Evolutionary conservation across 2,329 filamentous ascomycete species (phyloP), one percentile per base, ranked within the genome.

Genomic region (Xylaria arbuscula): DNA sequence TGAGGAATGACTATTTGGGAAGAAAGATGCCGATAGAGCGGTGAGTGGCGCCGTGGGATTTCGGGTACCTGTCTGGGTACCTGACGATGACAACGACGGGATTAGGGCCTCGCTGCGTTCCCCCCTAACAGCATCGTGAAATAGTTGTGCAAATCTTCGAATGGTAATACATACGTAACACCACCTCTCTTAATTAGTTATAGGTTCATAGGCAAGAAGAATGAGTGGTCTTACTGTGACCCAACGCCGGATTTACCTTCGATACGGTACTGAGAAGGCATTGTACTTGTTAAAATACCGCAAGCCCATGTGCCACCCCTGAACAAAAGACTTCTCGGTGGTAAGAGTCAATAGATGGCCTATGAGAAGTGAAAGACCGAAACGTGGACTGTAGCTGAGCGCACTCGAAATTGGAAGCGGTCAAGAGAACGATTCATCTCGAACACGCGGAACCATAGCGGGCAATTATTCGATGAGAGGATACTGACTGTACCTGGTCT

Each of bases 341-440:
- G 57, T 45, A 13, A 42, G 24, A 36, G 40, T 10, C n/a, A 48
- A 4, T 8, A 13, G 22, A 55, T 11, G 62, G 67, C 74, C 73
- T 72, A 73, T 75, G 55, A 73, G 62, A 72, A 64, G 61, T 34
- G 47, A 67, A 61, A 67, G 53, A 57, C 53, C 22, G 47, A 68
- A 76, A 76, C 74, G 74, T 76, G 64, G 66, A 57, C 66, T 65
- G 17, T 40, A 19, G 15, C 42, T 32, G 28, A 47, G 42, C 36
- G 32, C n/a, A 38, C n/a, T 47, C 24, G 40, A 60, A 59, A 62
- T 34, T 10, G 5, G 40, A 67, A 53, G 63, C 67, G 63, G 67
- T 67, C 67, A 67, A 56, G 28, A 38, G 54, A 59, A 42, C 11
- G 17, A 54, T 36, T 66, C 32, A 45, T 17, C 7, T 57, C 24